Percentiles rank a stretch among this genome's conserved stretches.
Conservation (phyloP, 176 grass and related monocot species). For the Hordeum marinum region DNA sequence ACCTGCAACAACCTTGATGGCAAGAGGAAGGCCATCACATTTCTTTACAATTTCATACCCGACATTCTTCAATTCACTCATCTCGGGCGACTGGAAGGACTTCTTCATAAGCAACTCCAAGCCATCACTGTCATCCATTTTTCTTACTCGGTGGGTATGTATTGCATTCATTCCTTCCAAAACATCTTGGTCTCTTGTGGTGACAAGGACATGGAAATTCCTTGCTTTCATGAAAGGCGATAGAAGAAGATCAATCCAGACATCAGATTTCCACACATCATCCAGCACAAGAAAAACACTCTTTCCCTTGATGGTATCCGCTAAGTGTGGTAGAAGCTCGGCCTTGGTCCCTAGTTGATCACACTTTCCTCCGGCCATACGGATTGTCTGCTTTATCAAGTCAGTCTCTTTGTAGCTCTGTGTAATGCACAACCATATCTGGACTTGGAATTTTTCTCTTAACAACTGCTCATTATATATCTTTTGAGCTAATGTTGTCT, state of each 20-base stretch:
- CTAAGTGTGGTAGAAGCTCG: background rate
- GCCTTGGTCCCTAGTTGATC: background rate
- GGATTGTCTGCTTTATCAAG: slow-evolving; percentile 29
- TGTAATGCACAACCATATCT: slow-evolving; percentile 33
- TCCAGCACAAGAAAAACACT: slow-evolving; percentile 36
- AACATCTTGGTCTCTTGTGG: slow-evolving; percentile 25
- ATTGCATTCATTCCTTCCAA: slow-evolving; percentile 5
- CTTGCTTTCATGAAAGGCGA: background rate
- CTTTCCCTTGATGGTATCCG: background rate
- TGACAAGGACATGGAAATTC: background rate
- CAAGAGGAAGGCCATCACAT: slow-evolving; percentile 39
- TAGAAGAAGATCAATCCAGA: slow-evolving; percentile 29
- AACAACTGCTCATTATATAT: slow-evolving; percentile 24
- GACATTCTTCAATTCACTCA: background rate
- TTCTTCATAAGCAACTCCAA: background rate
- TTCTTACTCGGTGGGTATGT: slow-evolving; percentile 11
- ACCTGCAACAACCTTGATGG: slow-evolving; percentile 29
- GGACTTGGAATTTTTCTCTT: slow-evolving; percentile 3
- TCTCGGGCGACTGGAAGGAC: background rate
- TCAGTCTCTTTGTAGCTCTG: background rate
- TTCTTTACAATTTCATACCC: slow-evolving; percentile 31
- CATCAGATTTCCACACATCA: slow-evolving; percentile 10
- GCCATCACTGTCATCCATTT: background rate
- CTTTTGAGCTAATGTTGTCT: slow-evolving; percentile 51
- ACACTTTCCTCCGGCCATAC: background rate